Percentiles rank a stretch among this genome's conserved stretches.
Evolutionary conservation across 768 basidiomycete species (phyloP).

Genomic region (Phaeotremella skinneri): DNA sequence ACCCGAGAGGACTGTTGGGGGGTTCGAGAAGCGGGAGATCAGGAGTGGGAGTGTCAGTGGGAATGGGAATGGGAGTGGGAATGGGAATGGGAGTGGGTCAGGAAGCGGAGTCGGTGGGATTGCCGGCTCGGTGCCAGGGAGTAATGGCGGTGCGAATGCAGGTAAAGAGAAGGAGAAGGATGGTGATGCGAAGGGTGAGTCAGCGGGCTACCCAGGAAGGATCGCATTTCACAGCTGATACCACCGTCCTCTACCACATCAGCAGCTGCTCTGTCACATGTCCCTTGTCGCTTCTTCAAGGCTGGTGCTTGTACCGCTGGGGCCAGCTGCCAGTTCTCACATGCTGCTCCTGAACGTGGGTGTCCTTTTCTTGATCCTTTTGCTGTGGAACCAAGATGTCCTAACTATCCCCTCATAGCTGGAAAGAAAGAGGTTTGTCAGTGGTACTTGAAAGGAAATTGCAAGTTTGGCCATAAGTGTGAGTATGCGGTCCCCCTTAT

Average conservation of each 20-base stretch:
- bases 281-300: conserved; percentile 96
- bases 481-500: conserved; percentile 18
- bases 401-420: conserved; percentile 23
- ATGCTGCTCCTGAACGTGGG: conserved; percentile 65
- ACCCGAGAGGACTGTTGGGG: conserved; percentile 31
- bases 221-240: too few relatives aligned
- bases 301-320: conserved; percentile 89
- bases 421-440: conserved; percentile 53
- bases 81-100: conserved; percentile 1
- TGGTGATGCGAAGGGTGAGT: conserved; percentile 24
- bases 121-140: not conserved
- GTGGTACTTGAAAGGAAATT: conserved; percentile 78
- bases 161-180: conserved; percentile 18
- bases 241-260: not conserved
- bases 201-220: too few relatives aligned
- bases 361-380: not conserved
- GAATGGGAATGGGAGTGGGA: too few relatives aligned
- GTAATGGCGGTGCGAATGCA: conserved; percentile 2
- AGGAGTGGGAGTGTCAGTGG: conserved; percentile 5
- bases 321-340: conserved; percentile 92
- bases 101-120: conserved; percentile 7
- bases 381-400: not conserved
- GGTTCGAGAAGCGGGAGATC: conserved; percentile 39
- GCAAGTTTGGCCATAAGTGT: conserved; percentile 65
- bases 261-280: conserved; percentile 66